Base-by-base conservation (phyloP, 129 eudicot genomes). In the Arctium minus region DNA sequence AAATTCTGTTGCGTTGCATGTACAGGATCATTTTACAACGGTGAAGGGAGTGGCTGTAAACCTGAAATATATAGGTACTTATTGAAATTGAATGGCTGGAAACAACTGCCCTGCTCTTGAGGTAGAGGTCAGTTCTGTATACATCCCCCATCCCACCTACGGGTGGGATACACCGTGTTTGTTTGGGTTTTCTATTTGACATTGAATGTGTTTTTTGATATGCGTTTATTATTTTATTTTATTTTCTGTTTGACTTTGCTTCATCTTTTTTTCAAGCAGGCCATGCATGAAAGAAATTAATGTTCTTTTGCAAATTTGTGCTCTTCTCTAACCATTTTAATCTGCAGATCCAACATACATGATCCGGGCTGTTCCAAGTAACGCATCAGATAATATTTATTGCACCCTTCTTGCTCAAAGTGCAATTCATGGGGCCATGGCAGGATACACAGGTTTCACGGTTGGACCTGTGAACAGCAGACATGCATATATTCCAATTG, bases 371-470 rank as follows among this genome's bases (percentile, higher is more conserved):
- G 86, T 94, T 74, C 98, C 98, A 70, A 94, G 98, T 86, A 94
- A 91, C 77, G 97, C 94, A 67, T 94, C 89, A 18, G 98, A 94
- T 85, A 94, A 94, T 85, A 91, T 94, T 30, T 94, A 94, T 85
- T 94, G 98, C 80, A 94, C 98, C 32, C 98, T 94, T 88, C 94
- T 94, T 82, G 98, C 98, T 75, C 98, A 94, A 38, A 91, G 92
- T 86, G 98, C 97, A 70, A 81, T 94, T 76, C 98, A 94, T 73
- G 98, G 98, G 85, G 96, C 98, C 81, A 94, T 94, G 98, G 98
- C 98, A 37, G 98, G 98, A 72, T 94, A 77, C 73, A 88, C 98
- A 2, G 98, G 98, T 86, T 94, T 94, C 85, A 91, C 97, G 6
- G 94, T 94, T 77, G 98, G 98, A 75, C 98, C 94, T 8, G 97